A percentile compares a stretch with the other conserved stretches of the same genome.
Conservation (phyloP, 306 rosid genomes). For the Styphnolobium japonicum region DNA sequence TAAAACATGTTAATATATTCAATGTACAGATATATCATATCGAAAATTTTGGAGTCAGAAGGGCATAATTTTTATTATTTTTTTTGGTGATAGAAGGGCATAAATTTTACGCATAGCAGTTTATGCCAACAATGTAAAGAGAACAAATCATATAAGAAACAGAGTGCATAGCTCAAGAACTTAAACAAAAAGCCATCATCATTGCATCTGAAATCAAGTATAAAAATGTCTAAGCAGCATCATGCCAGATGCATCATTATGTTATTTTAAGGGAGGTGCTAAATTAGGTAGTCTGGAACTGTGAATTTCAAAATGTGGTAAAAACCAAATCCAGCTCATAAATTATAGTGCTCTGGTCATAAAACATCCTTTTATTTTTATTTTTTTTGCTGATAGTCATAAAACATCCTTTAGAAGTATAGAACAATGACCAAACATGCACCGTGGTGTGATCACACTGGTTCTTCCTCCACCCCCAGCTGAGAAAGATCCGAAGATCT, state of each 20-base stretch:
- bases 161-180: slow-evolving; percentile 11
- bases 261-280: slow-evolving; percentile 16
- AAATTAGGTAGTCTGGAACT: slow-evolving; percentile 16
- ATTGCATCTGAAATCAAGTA: slow-evolving; percentile 23
- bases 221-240: slow-evolving; percentile 20
- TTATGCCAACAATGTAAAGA: slow-evolving; percentile 5
- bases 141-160: slow-evolving; percentile 7
- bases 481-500: slow-evolving; percentile 3
- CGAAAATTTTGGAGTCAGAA: slow-evolving; percentile 8
- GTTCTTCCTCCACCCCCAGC: background rate
- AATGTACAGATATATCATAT: background rate
- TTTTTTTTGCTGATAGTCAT: too few species aligned
- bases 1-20: background rate
- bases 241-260: slow-evolving; percentile 37
- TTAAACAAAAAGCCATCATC: slow-evolving; percentile 36
- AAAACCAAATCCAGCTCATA: slow-evolving; percentile 8
- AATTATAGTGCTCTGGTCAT: background rate
- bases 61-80: background rate
- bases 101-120: background rate
- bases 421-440: slow-evolving; percentile 14
- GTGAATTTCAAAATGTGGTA: slow-evolving; percentile 8
- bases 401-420: slow-evolving; percentile 12
- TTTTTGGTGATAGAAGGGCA: background rate
- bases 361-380: slow-evolving; percentile 7
- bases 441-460: background rate